Evolutionary conservation across 1,139 yeast genomes (phyloP).

Genomic region (Taphrina deformans): DNA sequence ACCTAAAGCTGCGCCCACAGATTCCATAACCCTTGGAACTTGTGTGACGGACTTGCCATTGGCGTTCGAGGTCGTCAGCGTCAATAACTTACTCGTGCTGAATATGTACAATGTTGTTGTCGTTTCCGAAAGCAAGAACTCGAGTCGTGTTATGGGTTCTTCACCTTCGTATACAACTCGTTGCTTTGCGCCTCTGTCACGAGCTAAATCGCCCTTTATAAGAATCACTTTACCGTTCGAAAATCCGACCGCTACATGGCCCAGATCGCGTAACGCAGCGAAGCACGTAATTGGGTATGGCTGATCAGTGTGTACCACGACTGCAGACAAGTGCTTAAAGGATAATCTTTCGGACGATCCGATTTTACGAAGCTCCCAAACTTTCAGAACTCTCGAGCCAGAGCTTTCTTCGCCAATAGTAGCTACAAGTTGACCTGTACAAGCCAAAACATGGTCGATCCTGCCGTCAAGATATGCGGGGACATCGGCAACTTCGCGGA

Average conservation of each 20-base stretch:
- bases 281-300: slow-evolving; percentile 28
- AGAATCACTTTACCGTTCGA: slow-evolving; percentile 83
- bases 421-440: slow-evolving; percentile 1
- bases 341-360: not conserved
- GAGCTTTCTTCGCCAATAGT: slow-evolving; percentile 21
- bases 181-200: slow-evolving; percentile 90
- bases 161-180: slow-evolving; percentile 67
- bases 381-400: slow-evolving; percentile 20
- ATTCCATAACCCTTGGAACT: slow-evolving; percentile 64
- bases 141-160: slow-evolving; percentile 80
- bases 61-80: slow-evolving; percentile 72
- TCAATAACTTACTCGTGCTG: slow-evolving; percentile 67
- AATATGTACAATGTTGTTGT: slow-evolving; percentile 55
- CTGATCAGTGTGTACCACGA: slow-evolving; percentile 6
- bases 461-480: slow-evolving; percentile 60
- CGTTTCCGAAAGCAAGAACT: slow-evolving; percentile 51
- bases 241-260: slow-evolving; percentile 73
- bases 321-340: slow-evolving; percentile 3
- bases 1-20: slow-evolving; percentile 68
- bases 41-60: slow-evolving; percentile 69
- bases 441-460: slow-evolving; percentile 56
- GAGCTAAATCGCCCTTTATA: slow-evolving; percentile 79
- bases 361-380: slow-evolving; percentile 7
- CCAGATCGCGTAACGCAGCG: slow-evolving; percentile 3
- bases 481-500: slow-evolving; percentile 55